These are phyloP conservation scores for Uncinocarpus reesii DNA, from an alignment of 2,329 filamentous ascomycete genomes.

Conservation along the genomic window DNA sequence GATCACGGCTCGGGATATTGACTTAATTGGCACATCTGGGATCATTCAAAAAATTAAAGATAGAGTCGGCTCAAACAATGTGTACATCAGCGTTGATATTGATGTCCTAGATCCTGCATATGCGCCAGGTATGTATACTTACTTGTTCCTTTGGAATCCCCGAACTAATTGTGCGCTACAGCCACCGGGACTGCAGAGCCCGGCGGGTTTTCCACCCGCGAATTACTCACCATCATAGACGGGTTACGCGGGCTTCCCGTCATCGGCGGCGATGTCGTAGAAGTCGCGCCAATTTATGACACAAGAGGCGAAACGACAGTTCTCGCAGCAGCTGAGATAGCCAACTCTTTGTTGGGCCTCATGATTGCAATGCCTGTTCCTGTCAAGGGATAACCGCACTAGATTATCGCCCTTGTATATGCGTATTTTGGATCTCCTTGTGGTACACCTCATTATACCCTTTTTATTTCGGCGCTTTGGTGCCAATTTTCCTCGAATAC, in stretches of 20 bases:
- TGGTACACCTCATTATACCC: too few relatives aligned
- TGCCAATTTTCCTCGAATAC: too few relatives aligned
- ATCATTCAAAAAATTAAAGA: conserved; percentile 60
- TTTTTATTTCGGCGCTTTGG: too few relatives aligned
- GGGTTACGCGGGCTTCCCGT: conserved; percentile 72
- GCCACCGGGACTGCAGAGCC: conserved; percentile 75
- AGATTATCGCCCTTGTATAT: background rate
- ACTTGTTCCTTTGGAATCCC: background rate
- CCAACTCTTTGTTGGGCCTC: conserved; percentile 68
- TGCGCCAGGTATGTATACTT: conserved; percentile 43
- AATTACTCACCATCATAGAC: conserved; percentile 71
- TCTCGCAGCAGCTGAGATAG: conserved; percentile 71
- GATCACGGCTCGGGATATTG: conserved; percentile 72
- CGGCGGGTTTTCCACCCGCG: conserved; percentile 80
- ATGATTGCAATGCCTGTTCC: conserved; percentile 36
- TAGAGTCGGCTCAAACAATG: conserved; percentile 63
- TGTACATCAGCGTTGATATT: conserved; percentile 76
- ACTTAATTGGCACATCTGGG: conserved; percentile 63
- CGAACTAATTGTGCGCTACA: background rate
- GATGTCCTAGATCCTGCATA: conserved; percentile 67
- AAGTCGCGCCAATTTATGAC: conserved; percentile 79
- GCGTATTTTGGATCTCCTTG: too few relatives aligned
- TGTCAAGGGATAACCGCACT: background rate
- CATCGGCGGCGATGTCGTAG: conserved; percentile 80
- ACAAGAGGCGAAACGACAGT: conserved; percentile 69